phyloP scores from a whole-genome alignment of 352 stramenopile genomes.

The Globisporangium okanoganense region DNA sequence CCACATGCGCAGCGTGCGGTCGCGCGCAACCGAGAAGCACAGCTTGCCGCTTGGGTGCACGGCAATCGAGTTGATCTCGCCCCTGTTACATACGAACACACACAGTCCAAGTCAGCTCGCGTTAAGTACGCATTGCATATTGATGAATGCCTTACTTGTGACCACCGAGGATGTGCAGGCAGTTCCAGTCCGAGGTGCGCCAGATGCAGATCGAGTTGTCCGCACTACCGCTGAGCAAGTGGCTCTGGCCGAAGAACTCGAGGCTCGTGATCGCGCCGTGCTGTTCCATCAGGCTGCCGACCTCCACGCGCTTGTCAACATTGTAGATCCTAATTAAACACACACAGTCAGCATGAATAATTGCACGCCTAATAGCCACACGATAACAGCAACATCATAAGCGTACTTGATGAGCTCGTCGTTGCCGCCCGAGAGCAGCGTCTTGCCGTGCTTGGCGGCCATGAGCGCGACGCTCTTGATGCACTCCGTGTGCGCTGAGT shows the following conservation, averaged over 20 bases:
- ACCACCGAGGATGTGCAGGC: slow-evolving; percentile 83
- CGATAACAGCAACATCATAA: neutral
- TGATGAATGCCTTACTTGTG: slow-evolving; percentile 52
- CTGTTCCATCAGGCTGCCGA: slow-evolving; percentile 86
- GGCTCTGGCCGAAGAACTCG: slow-evolving; percentile 84
- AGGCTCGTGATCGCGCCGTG: slow-evolving; percentile 82
- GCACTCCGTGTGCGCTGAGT: slow-evolving; percentile 77
- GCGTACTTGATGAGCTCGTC: slow-evolving; percentile 88
- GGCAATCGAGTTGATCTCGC: slow-evolving; percentile 77
- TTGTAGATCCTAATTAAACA: slow-evolving; percentile 74
- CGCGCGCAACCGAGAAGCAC: slow-evolving; percentile 78
- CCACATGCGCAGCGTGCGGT: slow-evolving; percentile 88
- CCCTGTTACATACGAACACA: slow-evolving; percentile 24
- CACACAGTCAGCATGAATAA: neutral
- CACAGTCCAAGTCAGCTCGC: neutral
- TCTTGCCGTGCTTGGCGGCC: slow-evolving; percentile 76
- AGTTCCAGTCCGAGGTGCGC: slow-evolving; percentile 89
- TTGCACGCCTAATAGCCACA: neutral
- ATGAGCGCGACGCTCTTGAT: slow-evolving; percentile 86
- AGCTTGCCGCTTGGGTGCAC: slow-evolving; percentile 88
- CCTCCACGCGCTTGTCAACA: slow-evolving; percentile 83
- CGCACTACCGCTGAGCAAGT: slow-evolving; percentile 83
- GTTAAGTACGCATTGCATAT: neutral
- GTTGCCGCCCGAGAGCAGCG: slow-evolving; percentile 72
- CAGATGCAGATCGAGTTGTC: slow-evolving; percentile 90